phyloP scores from a whole-genome alignment of 2,329 filamentous ascomycete species.

The Sordariomycetes sp. region DNA sequence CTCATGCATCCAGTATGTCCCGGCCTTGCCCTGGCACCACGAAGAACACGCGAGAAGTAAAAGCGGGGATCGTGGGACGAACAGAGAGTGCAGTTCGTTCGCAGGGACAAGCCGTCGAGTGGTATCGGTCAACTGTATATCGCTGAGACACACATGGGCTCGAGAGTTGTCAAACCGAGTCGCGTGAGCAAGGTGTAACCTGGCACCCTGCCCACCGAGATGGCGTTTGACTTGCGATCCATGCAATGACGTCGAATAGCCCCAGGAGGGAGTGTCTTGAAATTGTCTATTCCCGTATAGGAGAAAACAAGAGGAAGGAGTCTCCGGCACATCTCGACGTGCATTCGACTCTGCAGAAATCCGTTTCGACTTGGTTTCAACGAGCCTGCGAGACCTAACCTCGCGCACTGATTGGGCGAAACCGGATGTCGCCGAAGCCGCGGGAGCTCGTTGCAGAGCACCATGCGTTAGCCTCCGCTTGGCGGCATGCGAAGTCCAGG shows the following conservation, averaged over 20 bases:
- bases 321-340: neutral
- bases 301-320: no score
- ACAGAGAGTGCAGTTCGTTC: no score
- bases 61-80: no score
- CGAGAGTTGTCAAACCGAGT: neutral
- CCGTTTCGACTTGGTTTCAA: conserved; percentile 5
- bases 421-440: neutral
- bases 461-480: no score
- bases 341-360: neutral
- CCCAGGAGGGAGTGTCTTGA: neutral
- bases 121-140: no score
- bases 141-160: neutral
- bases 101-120: no score
- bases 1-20: neutral
- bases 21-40: neutral
- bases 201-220: neutral
- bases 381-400: neutral
- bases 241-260: neutral
- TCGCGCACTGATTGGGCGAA: neutral
- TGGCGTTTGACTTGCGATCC: neutral
- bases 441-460: neutral
- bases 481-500: no score
- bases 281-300: no score
- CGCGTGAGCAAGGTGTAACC: neutral
- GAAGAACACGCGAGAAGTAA: neutral